Evolutionary conservation across 139 green algal species (phyloP), one percentile per base, ranked within the genome.

Genomic region (Tetradesmus lagerheimii): DNA sequence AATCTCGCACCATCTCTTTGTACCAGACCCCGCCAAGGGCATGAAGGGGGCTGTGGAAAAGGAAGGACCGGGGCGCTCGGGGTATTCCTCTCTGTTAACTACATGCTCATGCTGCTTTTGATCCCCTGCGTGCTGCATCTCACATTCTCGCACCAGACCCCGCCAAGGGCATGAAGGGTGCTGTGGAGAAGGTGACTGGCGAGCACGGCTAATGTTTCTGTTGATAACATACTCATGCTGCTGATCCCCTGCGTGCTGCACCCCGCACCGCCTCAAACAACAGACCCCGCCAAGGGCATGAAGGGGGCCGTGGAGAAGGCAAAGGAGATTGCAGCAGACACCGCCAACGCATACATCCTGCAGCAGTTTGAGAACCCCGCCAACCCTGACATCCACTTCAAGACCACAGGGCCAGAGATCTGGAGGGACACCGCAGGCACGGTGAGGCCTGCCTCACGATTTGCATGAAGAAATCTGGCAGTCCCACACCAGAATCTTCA

Each of bases 281-380:
- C 92, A 93, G 96, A 98, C 90, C 96, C 96, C n/a, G 93, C 96
- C 79, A 97, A 98, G 94, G 96, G 95, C 64, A 98, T 99, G 97
- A 92, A 89, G 37, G 97, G 97, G 16, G 97, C 97, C 0, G 96
- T 99, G 31, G 90, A 95, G 18, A 99, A 98, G 94, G 96, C 96
- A 12, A 92, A 97, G 91, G 94, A 98, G 93, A 96, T 99, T 77
- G 95, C 94, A 1, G 92, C 93, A 50, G 91, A 90, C 39, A 98
- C 91, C 1, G 67, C 92, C 11, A 90, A 96, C 91, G 67, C 95
- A 1, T 97, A 96, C 92, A 95, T 98, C 23, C 93, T 98, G 75
- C 96, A 99, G 94, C 97, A 99, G 93, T 99, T 99, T 93, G 95
- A 99, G 89, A 99, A 99, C 94, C 93, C 95, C 4, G 94, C 96